Evolutionary conservation across 495 filamentous ascomycete genomes (phyloP), one percentile per base, ranked within the genome.

Genomic region (Penicillium chermesinum): DNA sequence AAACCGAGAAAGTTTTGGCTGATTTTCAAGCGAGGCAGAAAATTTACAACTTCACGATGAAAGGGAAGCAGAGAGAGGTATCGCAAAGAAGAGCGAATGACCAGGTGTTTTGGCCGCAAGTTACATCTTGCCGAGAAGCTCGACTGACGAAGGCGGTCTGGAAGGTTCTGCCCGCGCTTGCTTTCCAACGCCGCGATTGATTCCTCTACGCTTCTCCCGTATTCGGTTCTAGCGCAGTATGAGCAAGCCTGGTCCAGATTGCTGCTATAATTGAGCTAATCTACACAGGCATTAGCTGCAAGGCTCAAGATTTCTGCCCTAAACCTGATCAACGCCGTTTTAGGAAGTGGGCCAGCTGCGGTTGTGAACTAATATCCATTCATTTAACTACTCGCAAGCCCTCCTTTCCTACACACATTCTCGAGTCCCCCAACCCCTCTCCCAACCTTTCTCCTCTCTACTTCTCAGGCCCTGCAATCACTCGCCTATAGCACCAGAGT

Each of bases 111-210:
- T 44, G 42, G 9, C 15, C 25, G 15, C 12, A 32, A 20, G 42
- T 27, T 15, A 14, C 40, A 30, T 15, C 25, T 34, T 32, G 32
- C 13, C 37, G 49, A 53, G 40, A 17, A 63, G 56, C 53, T 60
- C 48, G 34, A 59, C 59, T 60, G 59, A 63, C 57, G 59, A 60
- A 58, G 59, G 59, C 59, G 59, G 59, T 63, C 30, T 54, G 50
- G 10, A 25, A 34, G 30, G 17, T 54, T 50, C 44, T 46, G 47
- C 50, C 48, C 39, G 46, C 37, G 41, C 39, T 52, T 32, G 42
- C 53, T 50, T 59, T 53, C 48, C 48, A 45, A 53, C 56, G 53
- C 57, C 50, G 45, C 54, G 50, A 57, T 50, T 38, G 53, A 57
- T 50, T 59, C 59, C 50, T 56, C 49, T 48, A 48, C 48, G 38